A percentile compares a stretch with the other conserved stretches of the same genome.
Evolutionary conservation across 1,139 yeast genomes (phyloP).

Genomic region (Pichia sp.): DNA sequence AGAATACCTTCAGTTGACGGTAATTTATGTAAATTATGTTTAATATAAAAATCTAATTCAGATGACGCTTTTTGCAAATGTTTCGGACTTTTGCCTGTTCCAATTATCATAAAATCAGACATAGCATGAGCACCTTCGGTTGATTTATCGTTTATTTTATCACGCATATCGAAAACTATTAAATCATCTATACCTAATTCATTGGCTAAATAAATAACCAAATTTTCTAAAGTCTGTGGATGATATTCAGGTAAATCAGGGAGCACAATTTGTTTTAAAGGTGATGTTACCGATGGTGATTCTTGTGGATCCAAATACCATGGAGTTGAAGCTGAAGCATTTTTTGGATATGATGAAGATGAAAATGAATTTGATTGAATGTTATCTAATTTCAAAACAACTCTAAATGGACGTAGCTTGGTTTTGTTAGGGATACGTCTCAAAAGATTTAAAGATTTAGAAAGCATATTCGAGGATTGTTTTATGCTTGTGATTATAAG

Average conservation of each 20-base stretch:
- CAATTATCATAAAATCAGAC: conserved; percentile 51
- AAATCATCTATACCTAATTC: conserved; percentile 65
- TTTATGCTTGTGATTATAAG: too few species aligned
- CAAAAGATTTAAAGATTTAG: neutral
- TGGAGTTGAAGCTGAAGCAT: conserved; percentile 36
- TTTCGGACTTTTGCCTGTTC: conserved; percentile 73
- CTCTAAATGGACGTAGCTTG: too few species aligned
- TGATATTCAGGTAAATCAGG: conserved; percentile 51
- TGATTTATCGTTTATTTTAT: conserved; percentile 31
- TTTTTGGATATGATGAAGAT: neutral
- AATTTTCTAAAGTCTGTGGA: conserved; percentile 43
- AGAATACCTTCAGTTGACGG: conserved; percentile 70
- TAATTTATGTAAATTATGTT: conserved; percentile 34
- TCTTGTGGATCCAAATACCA: conserved; percentile 58
- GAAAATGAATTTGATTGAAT: neutral
- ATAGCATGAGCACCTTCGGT: conserved; percentile 39
- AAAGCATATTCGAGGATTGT: neutral
- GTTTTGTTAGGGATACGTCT: too few species aligned
- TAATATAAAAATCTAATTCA: conserved; percentile 46
- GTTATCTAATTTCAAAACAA: neutral
- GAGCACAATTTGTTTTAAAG: conserved; percentile 31
- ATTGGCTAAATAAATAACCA: conserved; percentile 43
- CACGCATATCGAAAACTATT: conserved; percentile 50
- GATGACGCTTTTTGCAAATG: conserved; percentile 71
- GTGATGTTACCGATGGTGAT: conserved; percentile 35